phyloP scores from a whole-genome alignment of 768 basidiomycete genomes.

The Boletales sp. region DNA sequence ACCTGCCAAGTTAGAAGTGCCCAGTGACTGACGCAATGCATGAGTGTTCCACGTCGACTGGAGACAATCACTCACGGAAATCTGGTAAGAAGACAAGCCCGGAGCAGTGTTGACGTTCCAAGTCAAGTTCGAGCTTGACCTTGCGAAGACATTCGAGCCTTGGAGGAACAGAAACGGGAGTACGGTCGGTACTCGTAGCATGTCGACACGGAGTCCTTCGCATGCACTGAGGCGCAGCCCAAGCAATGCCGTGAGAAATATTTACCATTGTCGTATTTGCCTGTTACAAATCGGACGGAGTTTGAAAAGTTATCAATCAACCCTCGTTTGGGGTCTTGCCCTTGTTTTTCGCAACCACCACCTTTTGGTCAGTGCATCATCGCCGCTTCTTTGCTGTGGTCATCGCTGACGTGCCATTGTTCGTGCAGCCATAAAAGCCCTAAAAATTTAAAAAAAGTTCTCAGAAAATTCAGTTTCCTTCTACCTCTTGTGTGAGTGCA shows the following conservation, averaged over 20 bases:
- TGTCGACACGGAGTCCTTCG: too few relatives aligned
- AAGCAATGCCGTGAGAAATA: neutral
- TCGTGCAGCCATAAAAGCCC: constrained; percentile 54
- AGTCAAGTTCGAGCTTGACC: constrained; percentile 10
- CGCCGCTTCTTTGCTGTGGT: constrained; percentile 5
- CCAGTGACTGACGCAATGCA: constrained; percentile 14
- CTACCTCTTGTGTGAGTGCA: constrained; percentile 63
- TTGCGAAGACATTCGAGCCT: neutral
- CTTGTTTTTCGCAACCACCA: constrained; percentile 59
- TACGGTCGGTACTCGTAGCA: constrained; percentile 19
- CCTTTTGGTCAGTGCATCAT: constrained; percentile 50
- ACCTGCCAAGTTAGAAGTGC: constrained; percentile 18
- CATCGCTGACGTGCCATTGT: constrained; percentile 17
- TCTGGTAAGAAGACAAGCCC: constrained; percentile 21
- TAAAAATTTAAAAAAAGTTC: constrained; percentile 62
- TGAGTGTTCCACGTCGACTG: constrained; percentile 9
- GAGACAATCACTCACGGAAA: constrained; percentile 19
- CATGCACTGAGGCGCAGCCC: too few relatives aligned
- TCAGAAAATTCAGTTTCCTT: constrained; percentile 72
- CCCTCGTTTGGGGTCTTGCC: constrained; percentile 14
- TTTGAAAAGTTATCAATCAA: constrained; percentile 33
- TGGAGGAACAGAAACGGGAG: constrained; percentile 10
- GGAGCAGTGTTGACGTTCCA: constrained; percentile 11
- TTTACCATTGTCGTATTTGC: too few relatives aligned
- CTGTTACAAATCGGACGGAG: constrained; percentile 34